phyloP scores from a whole-genome alignment of 164 flowering plant species.

The Dillenia suffruticosa region DNA sequence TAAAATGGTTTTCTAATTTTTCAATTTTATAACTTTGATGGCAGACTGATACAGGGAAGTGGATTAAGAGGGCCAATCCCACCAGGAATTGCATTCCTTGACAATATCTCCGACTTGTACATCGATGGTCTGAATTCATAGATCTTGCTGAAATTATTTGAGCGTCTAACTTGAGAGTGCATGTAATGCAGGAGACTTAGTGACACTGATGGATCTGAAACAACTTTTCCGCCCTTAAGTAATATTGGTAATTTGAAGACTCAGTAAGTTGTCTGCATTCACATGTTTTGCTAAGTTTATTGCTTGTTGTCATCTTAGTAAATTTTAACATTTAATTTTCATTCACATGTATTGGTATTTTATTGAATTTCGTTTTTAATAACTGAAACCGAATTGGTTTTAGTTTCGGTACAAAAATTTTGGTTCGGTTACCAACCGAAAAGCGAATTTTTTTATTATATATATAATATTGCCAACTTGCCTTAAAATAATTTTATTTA shows the following conservation, averaged over 20 bases:
- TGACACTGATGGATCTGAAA: slow-evolving; percentile 6
- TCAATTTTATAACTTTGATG: neutral
- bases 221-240: slow-evolving; percentile 11
- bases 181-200: slow-evolving; percentile 10
- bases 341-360: no score
- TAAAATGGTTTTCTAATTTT: neutral
- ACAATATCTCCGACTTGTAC: slow-evolving; percentile 16
- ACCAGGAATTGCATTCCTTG: slow-evolving; percentile 17
- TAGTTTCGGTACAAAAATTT: no score
- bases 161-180: neutral
- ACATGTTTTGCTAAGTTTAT: neutral
- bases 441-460: no score
- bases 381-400: no score
- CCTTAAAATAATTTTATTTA: no score
- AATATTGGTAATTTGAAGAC: slow-evolving; percentile 9
- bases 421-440: no score
- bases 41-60: slow-evolving; percentile 24
- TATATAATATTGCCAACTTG: no score
- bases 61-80: slow-evolving; percentile 30
- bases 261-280: slow-evolving; percentile 12
- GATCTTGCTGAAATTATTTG: neutral
- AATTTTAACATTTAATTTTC: no score
- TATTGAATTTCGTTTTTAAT: no score
- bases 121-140: neutral
- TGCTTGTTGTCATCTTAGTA: no score